Base-by-base conservation (phyloP, 1,139 yeast species). In the Wickerhamiella pararugosa region DNA sequence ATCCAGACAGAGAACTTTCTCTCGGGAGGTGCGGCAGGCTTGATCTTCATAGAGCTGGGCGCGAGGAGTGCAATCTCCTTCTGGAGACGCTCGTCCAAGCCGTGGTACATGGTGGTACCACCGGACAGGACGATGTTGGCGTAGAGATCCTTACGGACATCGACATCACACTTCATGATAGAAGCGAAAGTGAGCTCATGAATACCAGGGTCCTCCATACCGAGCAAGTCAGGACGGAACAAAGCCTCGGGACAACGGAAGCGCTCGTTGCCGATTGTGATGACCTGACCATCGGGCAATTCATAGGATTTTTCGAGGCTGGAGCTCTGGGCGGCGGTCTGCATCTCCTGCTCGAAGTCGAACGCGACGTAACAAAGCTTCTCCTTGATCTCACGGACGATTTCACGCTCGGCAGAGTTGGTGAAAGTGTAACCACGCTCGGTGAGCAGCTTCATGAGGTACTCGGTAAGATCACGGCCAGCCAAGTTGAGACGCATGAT, bases 41-140 rank as follows among this genome's bases (percentile, higher is more conserved):
- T 90, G 64, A 90, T 94, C 84, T 90, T 90, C 96, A 90, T 90
- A 51, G 97, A 86, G 57, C 96, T 84, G 69, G 97, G 97, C 65
- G 97, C 97, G 74, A 90, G 80, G 61, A 96, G 95, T 59, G 97
- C 84, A 63, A 90, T 86, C 75, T 90, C 97, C 83, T 87, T 90
- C 78, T 90, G 97, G 95, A 90, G 86, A 79, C 98, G 90, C 77
- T 90, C 97, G 69, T 97, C 96, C 69, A 90, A 86, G 76, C 97
- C 97, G 71, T 96, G 96, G 94, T 86, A 87, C 97, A 90, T 84
- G 59, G 97, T 87, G 63, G 97, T 86, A 82, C 97, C 98, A 79
- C 98, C 98, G 58, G 97, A 87, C 93, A 87, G 79, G 67, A 90
- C 98, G 65, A 90, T 90, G 81, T 90, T 90, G 72, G 94, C 93